These are phyloP conservation scores for Fusarium sp. DNA, from an alignment of 2,329 filamentous ascomycete genomes.

Conservation along the genomic window DNA sequence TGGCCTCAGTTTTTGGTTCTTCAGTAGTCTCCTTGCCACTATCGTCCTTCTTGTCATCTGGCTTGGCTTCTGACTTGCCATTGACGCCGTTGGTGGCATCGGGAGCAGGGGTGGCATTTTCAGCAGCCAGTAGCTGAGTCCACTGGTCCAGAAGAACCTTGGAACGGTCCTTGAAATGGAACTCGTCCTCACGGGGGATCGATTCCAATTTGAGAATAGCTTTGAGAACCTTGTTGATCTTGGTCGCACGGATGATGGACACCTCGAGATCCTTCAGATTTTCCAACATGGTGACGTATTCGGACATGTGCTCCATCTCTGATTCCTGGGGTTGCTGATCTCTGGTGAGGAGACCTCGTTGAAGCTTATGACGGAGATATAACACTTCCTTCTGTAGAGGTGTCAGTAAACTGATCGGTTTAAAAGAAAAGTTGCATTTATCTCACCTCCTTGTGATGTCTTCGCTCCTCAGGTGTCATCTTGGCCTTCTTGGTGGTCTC, in stretches of 20 bases:
- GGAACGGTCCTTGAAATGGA: constrained; percentile 86
- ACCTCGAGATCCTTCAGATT: constrained; percentile 81
- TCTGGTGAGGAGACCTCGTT: constrained; percentile 88
- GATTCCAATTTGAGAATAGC: constrained; percentile 86
- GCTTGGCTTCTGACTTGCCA: constrained; percentile 49
- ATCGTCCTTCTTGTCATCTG: constrained; percentile 53
- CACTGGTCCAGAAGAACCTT: constrained; percentile 83
- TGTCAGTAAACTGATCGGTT: constrained; percentile 45
- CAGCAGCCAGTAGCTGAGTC: constrained; percentile 80
- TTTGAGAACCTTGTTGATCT: constrained; percentile 99
- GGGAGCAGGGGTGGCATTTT: constrained; percentile 53
- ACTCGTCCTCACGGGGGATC: constrained; percentile 90
- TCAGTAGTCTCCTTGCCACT: constrained; percentile 52
- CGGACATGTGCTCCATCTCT: constrained; percentile 81
- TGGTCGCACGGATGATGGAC: constrained; percentile 86
- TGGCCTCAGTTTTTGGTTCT: constrained; percentile 48
- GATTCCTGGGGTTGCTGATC: constrained; percentile 87
- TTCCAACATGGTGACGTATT: constrained; percentile 83
- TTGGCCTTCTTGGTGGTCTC: constrained; percentile 64
- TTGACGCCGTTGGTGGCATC: constrained; percentile 59
- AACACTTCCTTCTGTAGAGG: constrained; percentile 74
- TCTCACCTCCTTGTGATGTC: constrained; percentile 66
- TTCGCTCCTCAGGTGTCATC: constrained; percentile 65
- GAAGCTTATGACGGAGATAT: constrained; percentile 91
- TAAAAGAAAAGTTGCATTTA: neutral